Evolutionary conservation across 2,329 filamentous ascomycete genomes (phyloP), one percentile per base, ranked within the genome.

Genomic region (Trichoderma afroharzianum): DNA sequence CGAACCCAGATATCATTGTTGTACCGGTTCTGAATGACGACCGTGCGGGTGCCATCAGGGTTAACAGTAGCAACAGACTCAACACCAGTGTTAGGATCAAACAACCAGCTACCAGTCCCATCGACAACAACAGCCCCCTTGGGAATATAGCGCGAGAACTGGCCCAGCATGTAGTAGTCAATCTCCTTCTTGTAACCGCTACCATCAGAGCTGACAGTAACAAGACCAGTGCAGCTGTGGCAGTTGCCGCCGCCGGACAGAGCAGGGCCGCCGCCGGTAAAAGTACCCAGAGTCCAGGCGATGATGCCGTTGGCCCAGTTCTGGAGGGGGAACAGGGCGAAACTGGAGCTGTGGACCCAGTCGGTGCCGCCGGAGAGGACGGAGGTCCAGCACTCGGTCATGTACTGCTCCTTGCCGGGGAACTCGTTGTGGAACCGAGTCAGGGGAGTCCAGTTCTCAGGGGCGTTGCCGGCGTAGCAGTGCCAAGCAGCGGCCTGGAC

Each of bases 111-210:
- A 2, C 85, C 84, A 0, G 77, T 81, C 12, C 83, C 83, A 71
- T 73, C 76, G 6, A 86, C 76, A 21, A 85, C 80, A 4, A 78
- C 80, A 0, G 83, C 84, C 57, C 84, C 84, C 47, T 80, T 79
- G 24, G 83, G 82, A 71, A 87, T 85, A 76, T 83, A 86, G 72
- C 79, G 82, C 76, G 81, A 83, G 76, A 85, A 86, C 76, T 88
- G 86, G 1, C 84, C 85, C 72, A 88, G 79, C 81, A 86, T 85
- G 76, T 87, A 87, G 77, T 87, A 87, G 72, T 86, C 85, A 7
- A 84, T 80, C 30, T 82, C 83, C 72, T 83, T 82, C 4, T 77
- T 79, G 77, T 87, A 88, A 3, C 80, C 82, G 26, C 79, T 80
- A 14, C 69, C 59, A 12, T 80, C 75, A 8, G 77, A 76, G 79